A percentile compares a stretch with the other conserved stretches of the same genome.
Evolutionary conservation across 805 yeast genomes (phyloP).

Genomic region (Candida coleopterorum): DNA sequence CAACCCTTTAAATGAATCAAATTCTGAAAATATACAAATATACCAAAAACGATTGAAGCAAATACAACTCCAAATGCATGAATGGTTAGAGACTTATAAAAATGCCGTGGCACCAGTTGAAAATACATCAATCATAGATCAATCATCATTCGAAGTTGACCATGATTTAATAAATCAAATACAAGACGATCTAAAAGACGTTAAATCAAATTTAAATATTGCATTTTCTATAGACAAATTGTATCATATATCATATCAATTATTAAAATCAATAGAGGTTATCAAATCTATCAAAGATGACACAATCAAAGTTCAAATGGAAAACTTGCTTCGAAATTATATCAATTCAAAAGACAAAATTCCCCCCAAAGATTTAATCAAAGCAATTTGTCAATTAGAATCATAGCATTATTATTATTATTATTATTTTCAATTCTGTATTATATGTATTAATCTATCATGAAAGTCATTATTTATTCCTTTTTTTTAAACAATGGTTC

Average conservation of each 20-base stretch:
- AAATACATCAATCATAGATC: constrained; percentile 8
- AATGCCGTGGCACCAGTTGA: constrained; percentile 14
- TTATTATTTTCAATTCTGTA: constrained; percentile 1
- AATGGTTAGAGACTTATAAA: constrained; percentile 39
- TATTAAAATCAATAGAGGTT: constrained; percentile 21
- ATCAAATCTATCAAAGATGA: constrained; percentile 15
- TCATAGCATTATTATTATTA: too few relatives aligned
- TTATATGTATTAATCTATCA: background rate
- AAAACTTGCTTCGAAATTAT: constrained; percentile 13
- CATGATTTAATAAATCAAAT: constrained; percentile 12
- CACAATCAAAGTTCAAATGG: constrained; percentile 16
- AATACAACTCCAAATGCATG: constrained; percentile 42
- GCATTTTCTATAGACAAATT: constrained; percentile 30
- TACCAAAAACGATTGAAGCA: constrained; percentile 41
- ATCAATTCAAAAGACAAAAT: constrained; percentile 11
- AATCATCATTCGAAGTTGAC: constrained; percentile 6
- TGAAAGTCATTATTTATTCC: constrained; percentile 20
- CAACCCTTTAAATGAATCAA: constrained; percentile 56
- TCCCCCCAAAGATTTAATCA: constrained; percentile 14
- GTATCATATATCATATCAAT: constrained; percentile 25
- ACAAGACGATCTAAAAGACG: constrained; percentile 17
- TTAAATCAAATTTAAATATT: constrained; percentile 8
- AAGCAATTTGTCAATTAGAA: constrained; percentile 19
- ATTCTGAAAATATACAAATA: constrained; percentile 42
- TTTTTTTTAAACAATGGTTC: constrained; percentile 69